phyloP scores from a whole-genome alignment of 208 protist species.

The Trypanosoma avium region DNA sequence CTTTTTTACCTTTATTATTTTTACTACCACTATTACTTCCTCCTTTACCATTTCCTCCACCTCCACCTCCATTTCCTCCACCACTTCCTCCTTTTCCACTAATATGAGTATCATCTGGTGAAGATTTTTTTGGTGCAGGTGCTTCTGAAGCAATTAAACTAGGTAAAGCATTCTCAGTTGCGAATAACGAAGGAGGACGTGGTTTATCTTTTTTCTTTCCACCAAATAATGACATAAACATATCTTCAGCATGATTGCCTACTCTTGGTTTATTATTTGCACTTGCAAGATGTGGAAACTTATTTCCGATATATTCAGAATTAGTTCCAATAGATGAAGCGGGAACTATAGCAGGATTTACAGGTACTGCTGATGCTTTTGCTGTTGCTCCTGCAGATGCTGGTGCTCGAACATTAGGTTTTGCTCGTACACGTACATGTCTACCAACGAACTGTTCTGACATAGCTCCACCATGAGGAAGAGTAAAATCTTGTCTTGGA shows the following conservation, averaged over 20 bases:
- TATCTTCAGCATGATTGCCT: slow-evolving; percentile 18
- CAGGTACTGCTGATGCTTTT: no score
- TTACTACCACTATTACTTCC: slow-evolving; percentile 25
- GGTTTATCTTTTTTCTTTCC: slow-evolving; percentile 11
- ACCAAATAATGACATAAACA: slow-evolving; percentile 31
- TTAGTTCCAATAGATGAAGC: neutral
- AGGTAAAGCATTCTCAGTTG: neutral
- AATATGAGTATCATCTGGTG: neutral
- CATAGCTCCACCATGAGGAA: neutral
- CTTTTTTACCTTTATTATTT: slow-evolving; percentile 9
- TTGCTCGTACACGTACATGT: slow-evolving; percentile 22
- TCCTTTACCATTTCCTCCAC: slow-evolving; percentile 33
- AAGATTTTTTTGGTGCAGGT: neutral
- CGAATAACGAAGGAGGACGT: slow-evolving; percentile 4
- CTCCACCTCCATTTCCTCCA: slow-evolving; percentile 29
- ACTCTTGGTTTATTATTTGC: neutral
- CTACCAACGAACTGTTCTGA: slow-evolving; percentile 27
- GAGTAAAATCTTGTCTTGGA: no score
- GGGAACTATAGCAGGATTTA: no score
- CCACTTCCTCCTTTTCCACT: slow-evolving; percentile 20
- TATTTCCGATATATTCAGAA: neutral
- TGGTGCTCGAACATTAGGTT: neutral
- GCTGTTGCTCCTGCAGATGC: neutral
- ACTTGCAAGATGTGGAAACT: neutral
- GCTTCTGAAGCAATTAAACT: neutral